phyloP scores from a whole-genome alignment of 352 stramenopile species.

The Peronospora tabacina region DNA sequence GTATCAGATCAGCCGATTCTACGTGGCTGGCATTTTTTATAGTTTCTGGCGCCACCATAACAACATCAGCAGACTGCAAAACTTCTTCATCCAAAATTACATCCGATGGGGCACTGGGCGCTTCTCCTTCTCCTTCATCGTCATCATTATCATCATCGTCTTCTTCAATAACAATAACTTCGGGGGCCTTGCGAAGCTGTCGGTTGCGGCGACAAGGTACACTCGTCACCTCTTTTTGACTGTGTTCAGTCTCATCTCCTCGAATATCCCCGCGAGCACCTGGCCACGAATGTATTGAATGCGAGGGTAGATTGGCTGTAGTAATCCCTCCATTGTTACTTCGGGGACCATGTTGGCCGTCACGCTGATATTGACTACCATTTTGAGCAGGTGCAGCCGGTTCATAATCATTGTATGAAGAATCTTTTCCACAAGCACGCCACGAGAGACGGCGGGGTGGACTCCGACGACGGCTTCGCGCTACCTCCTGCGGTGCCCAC shows the following conservation, averaged over 20 bases:
- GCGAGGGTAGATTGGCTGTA: neutral
- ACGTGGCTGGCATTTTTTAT: conserved; percentile 4
- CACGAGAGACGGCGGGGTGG: conserved; percentile 7
- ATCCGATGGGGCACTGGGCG: conserved; percentile 31
- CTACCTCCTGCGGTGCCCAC: conserved; percentile 11
- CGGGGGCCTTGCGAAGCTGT: conserved; percentile 20
- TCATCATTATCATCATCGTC: conserved; percentile 33
- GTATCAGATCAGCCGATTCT: conserved; percentile 27
- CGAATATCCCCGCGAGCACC: neutral
- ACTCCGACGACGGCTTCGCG: conserved; percentile 29
- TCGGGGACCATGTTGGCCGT: conserved; percentile 5
- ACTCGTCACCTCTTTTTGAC: conserved; percentile 5
- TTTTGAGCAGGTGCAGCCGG: conserved; percentile 1
- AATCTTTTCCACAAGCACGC: conserved; percentile 1
- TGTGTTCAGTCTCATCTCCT: conserved; percentile 2
- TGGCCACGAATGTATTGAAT: conserved; percentile 1
- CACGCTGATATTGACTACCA: conserved; percentile 1
- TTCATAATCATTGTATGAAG: conserved; percentile 6
- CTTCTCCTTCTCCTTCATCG: conserved; percentile 23
- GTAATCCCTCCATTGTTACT: conserved; percentile 2
- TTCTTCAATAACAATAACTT: conserved; percentile 71
- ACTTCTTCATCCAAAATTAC: conserved; percentile 33
- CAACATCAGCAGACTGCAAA: conserved; percentile 7
- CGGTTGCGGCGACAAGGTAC: conserved; percentile 24
- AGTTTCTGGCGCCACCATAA: conserved; percentile 6